Evolutionary conservation across 2,329 filamentous ascomycete genomes (phyloP), one percentile per base, ranked within the genome.

Genomic region (Colletotrichum camelliae): DNA sequence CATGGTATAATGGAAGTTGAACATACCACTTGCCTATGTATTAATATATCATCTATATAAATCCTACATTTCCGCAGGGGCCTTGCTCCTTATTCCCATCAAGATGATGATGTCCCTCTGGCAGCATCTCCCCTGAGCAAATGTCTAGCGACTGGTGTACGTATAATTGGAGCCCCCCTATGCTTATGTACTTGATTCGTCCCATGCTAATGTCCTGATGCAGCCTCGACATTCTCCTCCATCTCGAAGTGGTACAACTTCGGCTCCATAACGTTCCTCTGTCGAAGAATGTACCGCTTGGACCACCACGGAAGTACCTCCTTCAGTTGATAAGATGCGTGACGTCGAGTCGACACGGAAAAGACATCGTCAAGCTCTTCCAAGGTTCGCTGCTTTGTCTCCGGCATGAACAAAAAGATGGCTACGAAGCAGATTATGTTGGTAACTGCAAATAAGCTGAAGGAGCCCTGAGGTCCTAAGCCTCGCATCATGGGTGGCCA

Each of bases 331-430:
- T 85, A 86, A 0, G 77, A 77, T 1, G 81, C 78, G 60, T 85
- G 83, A 1, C 78, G 74, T 5, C 80, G 76, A 1, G 81, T 85
- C 0, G 84, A 79, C 4, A 86, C 80, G 1, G 80, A 80, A 74
- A 86, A 86, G 10, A 86, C 80, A 64, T 83, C 83, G 58, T 86
- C 85, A 1, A 86, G 79, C 81, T 89, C 88, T 77, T 89, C 88
- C 10, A 89, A 82, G 2, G 87, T 87, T 18, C 86, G 84, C 57
- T 88, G 86, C 81, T 89, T 89, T 5, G 88, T 89, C 81, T 89
- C 88, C 0, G 87, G 88, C 1, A 89, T 84, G 65, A 88, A 84
- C 21, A 88, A 83, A 76, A 89, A 88, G 75, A 89, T 89, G 78
- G 89, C 83, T 52, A 85, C 67, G 80, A 88, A 86, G 0, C 87